Conservation (phyloP, 352 stramenopile genomes). For the Globisporangium lucens region DNA sequence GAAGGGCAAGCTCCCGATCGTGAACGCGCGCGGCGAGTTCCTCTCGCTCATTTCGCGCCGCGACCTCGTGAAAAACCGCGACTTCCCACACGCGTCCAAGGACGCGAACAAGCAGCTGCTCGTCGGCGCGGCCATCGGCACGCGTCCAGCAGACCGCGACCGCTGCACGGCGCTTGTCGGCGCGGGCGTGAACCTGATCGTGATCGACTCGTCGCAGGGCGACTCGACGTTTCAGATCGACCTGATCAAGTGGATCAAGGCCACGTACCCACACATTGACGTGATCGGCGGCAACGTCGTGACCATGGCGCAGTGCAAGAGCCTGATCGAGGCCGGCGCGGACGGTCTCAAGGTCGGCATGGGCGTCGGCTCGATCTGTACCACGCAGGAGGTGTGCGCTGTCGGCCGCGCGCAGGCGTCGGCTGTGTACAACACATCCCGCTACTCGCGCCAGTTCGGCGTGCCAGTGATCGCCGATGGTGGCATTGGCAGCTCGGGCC, state of each 20-base stretch:
- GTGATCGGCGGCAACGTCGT: constrained; percentile 99
- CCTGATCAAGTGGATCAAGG: constrained; percentile 95
- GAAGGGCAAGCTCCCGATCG: constrained; percentile 99
- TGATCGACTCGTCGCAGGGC: constrained; percentile 99
- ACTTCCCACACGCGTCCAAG: constrained; percentile 97
- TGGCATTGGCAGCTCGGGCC: constrained; percentile 97
- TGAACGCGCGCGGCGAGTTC: constrained; percentile 97
- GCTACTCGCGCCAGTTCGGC: constrained; percentile 94
- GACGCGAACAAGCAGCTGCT: constrained; percentile 98
- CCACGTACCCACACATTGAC: constrained; percentile 92
- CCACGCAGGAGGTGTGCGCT: constrained; percentile 99
- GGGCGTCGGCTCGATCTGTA: constrained; percentile 99
- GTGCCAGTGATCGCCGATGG: constrained; percentile 99
- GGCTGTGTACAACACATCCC: constrained; percentile 97
- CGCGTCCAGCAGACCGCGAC: constrained; percentile 94
- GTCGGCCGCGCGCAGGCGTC: constrained; percentile 98
- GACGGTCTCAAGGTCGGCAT: constrained; percentile 99
- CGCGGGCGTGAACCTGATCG: constrained; percentile 98
- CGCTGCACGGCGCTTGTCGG: constrained; percentile 90
- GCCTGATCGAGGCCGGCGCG: constrained; percentile 98
- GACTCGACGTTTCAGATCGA: constrained; percentile 95
- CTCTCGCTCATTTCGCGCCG: constrained; percentile 98
- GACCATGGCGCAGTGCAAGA: constrained; percentile 96
- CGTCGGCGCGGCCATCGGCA: constrained; percentile 98
- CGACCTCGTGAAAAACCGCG: constrained; percentile 97